Base-by-base conservation (phyloP, 805 yeast species). In the Candida dendrica region DNA sequence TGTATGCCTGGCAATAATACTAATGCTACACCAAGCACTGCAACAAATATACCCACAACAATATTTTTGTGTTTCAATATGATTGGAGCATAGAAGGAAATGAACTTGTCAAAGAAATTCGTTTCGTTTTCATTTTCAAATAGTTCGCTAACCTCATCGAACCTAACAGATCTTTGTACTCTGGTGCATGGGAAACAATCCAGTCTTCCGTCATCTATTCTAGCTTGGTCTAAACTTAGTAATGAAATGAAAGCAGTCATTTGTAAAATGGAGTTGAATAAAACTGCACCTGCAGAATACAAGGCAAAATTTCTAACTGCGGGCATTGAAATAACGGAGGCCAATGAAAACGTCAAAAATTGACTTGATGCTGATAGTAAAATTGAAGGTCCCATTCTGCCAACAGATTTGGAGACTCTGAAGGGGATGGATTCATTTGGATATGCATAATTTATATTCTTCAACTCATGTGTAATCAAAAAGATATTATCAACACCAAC, bases 401-500 rank as follows among this genome's bases (percentile, higher is more conserved):
- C 78, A 43, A 90, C 65, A 0, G 95, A 75, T 35, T 69, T 63
- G 0, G 87, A 68, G 3, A 90, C 69, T 42, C 88, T 70, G 37
- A 74, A 71, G 34, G 80, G 78, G 1, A 82, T 60, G 0, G 75
- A 52, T 39, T 75, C 72, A 38, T 63, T 65, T 1, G 78, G 74
- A 37, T 64, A 58, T 2, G 71, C 49, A 11, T 64, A 71, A 37
- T 74, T 74, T 24, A 80, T 73, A 16, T 70, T 63, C 35, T 79
- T 75, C 38, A 86, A 67, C 54, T 89, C 95, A 57, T 90, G 90
- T 1, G 88, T 82, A 17, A 91, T 77, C 49, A 91, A 66, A 56
- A 90, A 93, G 20, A 91, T 85, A 59, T 91, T 91, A 63, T 91
- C 98, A 22, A 91, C 88, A n/a, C 98, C 98, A 42, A 91, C 81